A percentile compares a stretch with the other conserved stretches of the same genome.
These are phyloP conservation scores for Dendrobium officinale DNA, from an alignment of 106 monocot genomes.

Conservation along the genomic window DNA sequence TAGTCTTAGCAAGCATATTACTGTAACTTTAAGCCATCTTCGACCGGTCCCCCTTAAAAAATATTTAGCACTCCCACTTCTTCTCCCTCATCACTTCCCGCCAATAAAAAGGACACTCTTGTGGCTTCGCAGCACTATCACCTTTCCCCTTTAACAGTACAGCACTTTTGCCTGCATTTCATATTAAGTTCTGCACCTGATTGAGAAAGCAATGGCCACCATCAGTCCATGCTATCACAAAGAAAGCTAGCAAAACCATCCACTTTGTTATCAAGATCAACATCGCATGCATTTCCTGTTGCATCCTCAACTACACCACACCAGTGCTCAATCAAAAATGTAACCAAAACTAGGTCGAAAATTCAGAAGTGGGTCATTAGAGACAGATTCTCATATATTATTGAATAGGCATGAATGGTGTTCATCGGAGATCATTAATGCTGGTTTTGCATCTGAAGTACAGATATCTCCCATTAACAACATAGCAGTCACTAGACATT, in stretches of 20 bases:
- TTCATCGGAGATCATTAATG: background rate
- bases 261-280: background rate
- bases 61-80: no score
- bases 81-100: no score
- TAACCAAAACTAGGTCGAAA: background rate
- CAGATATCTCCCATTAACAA: background rate
- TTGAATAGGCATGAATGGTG: background rate
- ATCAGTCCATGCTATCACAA: background rate
- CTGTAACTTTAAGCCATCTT: background rate
- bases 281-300: background rate
- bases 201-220: background rate
- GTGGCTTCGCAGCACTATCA: background rate
- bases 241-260: background rate
- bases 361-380: background rate
- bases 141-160: background rate
- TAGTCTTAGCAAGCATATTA: background rate
- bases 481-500: background rate
- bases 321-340: background rate
- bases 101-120: background rate
- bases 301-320: background rate
- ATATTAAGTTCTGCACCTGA: background rate
- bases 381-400: background rate
- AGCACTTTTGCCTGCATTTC: background rate
- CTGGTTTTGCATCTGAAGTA: background rate
- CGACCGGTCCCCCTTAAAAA: no score